Evolutionary conservation across 148 eudicot genomes (phyloP).

Genomic region (Camellia japonica): DNA sequence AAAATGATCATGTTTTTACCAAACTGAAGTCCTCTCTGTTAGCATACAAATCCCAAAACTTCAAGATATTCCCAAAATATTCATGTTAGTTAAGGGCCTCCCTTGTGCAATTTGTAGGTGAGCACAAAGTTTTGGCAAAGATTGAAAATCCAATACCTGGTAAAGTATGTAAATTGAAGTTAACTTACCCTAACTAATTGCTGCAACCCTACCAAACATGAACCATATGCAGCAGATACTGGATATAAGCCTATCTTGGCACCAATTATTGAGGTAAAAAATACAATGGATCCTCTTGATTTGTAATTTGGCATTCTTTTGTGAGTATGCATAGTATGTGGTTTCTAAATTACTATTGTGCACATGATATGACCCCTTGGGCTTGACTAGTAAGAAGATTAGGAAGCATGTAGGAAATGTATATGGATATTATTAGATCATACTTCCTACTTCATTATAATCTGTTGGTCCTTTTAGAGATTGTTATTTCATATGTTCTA

Average conservation of each 20-base stretch:
- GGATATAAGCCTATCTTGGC: constrained; percentile 87
- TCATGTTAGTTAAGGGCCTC: background rate
- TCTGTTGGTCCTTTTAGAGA: too few species aligned
- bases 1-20: background rate
- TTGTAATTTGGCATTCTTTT: constrained; percentile 73
- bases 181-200: constrained; percentile 75
- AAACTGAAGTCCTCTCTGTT: background rate
- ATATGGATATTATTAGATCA: too few species aligned
- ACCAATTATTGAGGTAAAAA: constrained; percentile 73
- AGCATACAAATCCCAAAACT: background rate
- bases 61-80: background rate
- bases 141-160: background rate
- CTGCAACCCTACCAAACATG: constrained; percentile 76
- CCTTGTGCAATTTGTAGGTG: background rate
- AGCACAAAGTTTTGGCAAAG: background rate
- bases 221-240: constrained; percentile 89
- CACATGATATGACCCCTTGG: too few species aligned
- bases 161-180: background rate
- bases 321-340: background rate
- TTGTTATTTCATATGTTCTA: too few species aligned
- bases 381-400: too few species aligned
- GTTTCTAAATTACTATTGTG: too few species aligned
- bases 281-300: constrained; percentile 79
- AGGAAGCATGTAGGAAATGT: too few species aligned
- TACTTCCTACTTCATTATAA: too few species aligned